Evolutionary conservation across 2,329 filamentous ascomycete species (phyloP).

Genomic region (Zasmidium citrigriseum): DNA sequence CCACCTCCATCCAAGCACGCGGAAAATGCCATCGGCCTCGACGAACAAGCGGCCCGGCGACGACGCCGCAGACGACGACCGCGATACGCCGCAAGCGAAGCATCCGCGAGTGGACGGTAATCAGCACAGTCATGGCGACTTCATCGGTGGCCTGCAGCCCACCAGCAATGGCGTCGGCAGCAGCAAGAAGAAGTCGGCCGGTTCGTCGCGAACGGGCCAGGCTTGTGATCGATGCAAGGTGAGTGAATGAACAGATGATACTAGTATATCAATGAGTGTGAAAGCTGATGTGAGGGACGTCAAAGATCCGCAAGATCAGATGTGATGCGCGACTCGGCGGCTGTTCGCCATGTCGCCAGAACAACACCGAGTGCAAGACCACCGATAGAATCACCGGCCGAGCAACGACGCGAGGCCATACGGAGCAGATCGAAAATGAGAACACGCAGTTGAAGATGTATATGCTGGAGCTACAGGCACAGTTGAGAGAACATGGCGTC

Average conservation of each 20-base stretch:
- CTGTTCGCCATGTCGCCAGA: slow-evolving; percentile 78
- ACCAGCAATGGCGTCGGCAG: not conserved
- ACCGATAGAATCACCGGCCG: slow-evolving; percentile 85
- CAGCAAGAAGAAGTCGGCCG: slow-evolving; percentile 48
- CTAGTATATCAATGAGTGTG: not conserved
- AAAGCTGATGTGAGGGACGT: not conserved
- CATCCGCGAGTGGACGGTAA: slow-evolving; percentile 1
- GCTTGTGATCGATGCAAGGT: slow-evolving; percentile 90
- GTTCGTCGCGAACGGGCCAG: slow-evolving; percentile 70
- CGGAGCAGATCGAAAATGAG: slow-evolving; percentile 74
- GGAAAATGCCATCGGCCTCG: slow-evolving; percentile 17
- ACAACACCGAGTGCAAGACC: slow-evolving; percentile 76
- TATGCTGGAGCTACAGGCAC: slow-evolving; percentile 67
- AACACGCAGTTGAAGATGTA: slow-evolving; percentile 67
- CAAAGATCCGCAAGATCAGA: slow-evolving; percentile 78
- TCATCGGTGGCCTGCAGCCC: slow-evolving; percentile 1
- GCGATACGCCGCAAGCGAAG: not conserved
- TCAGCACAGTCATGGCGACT: slow-evolving; percentile 11
- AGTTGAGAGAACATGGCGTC: slow-evolving; percentile 62
- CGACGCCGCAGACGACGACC: slow-evolving; percentile 15
- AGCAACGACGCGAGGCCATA: slow-evolving; percentile 75
- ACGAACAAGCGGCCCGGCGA: slow-evolving; percentile 28
- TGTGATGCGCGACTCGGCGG: slow-evolving; percentile 80
- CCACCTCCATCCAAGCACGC: slow-evolving; percentile 12
- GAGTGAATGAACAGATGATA: slow-evolving; percentile 28